Conservation (phyloP, 2,329 filamentous ascomycete genomes). For the Fusarium drepaniforme region DNA sequence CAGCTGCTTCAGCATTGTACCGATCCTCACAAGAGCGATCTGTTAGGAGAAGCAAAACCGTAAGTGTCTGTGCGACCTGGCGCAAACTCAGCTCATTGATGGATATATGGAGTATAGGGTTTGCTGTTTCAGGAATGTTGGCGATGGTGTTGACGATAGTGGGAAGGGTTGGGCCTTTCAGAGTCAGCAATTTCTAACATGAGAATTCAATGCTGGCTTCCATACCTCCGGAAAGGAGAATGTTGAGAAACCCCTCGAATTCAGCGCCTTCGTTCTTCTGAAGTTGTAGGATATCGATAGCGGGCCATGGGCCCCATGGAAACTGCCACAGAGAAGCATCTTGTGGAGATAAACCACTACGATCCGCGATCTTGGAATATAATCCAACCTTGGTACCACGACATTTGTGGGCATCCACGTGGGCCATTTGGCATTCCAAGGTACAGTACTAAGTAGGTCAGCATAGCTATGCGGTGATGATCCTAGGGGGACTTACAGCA, state of each 20-base stretch:
- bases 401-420: conserved; percentile 24
- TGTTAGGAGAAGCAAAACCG: conserved; percentile 28
- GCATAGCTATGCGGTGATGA: background rate
- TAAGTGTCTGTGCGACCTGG: conserved; percentile 9
- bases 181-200: background rate
- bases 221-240: conserved; percentile 42
- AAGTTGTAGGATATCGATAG: conserved; percentile 44
- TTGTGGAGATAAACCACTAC: background rate
- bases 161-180: conserved; percentile 36
- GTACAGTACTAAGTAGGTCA: conserved; percentile 41
- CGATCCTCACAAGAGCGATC: conserved; percentile 13
- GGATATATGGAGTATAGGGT: conserved; percentile 17
- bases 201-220: background rate
- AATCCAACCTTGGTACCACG: background rate
- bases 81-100: conserved; percentile 15
- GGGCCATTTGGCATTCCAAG: conserved; percentile 21
- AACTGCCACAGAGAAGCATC: background rate
- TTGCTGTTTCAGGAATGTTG: conserved; percentile 34
- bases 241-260: conserved; percentile 31
- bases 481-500: conserved; percentile 23
- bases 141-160: conserved; percentile 43
- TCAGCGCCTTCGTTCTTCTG: conserved; percentile 42
- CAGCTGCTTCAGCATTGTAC: conserved; percentile 37
- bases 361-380: background rate
- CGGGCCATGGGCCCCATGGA: conserved; percentile 35